Conservation (phyloP, 345 rosid genomes). For the Lepidium sativum region DNA sequence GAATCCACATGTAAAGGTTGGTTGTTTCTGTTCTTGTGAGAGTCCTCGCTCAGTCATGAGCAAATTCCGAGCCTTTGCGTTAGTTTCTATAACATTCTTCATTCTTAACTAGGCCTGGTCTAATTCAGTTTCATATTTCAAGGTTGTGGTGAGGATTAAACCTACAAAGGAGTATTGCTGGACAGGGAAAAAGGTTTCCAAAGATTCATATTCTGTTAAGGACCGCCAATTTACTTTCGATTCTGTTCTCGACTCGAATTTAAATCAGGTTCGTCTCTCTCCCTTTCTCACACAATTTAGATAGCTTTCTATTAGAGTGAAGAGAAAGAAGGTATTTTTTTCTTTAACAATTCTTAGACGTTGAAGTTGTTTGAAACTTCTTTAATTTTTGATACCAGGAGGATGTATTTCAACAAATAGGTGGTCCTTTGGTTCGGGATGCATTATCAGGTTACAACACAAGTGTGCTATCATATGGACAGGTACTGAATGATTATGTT, state of each 20-base stretch:
- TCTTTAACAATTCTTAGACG: background rate
- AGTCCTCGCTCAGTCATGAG: background rate
- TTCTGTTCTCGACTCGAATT: conserved; percentile 65
- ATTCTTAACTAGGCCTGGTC: background rate
- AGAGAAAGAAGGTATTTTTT: background rate
- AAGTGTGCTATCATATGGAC: conserved; percentile 77
- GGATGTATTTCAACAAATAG: conserved; percentile 63
- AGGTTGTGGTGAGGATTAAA: conserved; percentile 86
- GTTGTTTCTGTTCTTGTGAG: background rate
- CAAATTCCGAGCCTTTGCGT: background rate
- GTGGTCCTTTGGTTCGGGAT: conserved; percentile 69
- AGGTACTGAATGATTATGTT: conserved; percentile 37
- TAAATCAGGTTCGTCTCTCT: conserved; percentile 52
- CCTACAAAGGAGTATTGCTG: conserved; percentile 38
- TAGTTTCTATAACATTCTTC: background rate
- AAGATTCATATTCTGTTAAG: conserved; percentile 45
- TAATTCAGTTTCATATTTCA: background rate
- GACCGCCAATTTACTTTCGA: conserved; percentile 68
- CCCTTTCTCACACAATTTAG: background rate
- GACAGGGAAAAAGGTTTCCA: conserved; percentile 47
- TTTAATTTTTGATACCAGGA: conserved; percentile 40
- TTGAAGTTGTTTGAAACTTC: background rate
- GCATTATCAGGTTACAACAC: conserved; percentile 88
- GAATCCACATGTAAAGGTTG: conserved; percentile 77
- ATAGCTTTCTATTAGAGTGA: background rate